Base-by-base conservation (phyloP, 331 rosid species). In the Ulmus americana region DNA sequence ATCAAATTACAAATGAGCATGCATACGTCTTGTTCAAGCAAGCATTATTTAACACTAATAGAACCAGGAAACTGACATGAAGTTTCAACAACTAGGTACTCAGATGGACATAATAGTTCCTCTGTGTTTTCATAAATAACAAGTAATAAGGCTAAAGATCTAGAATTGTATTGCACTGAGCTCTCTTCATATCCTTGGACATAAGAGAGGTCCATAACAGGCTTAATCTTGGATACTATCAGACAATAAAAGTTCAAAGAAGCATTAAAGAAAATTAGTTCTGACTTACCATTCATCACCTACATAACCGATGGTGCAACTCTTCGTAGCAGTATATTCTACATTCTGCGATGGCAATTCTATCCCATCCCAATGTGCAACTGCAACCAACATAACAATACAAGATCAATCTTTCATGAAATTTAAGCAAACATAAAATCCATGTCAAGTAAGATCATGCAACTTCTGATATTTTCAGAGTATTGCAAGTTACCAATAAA, bases 261-360 rank as follows among this genome's bases (percentile, higher is more conserved):
- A 6, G 47, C 58, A 12, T 49, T 10, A 14, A 59, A 56, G 6
- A 45, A 40, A 16, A 39, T 45, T 8, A 60, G 22, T 57, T 70
- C 60, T 41, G 43, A 48, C 97, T 85, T 65, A 92, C 98, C 97
- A 92, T 65, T 87, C 95, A 79, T 92, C 95, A 45, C 83, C 90
- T 6, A 80, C 75, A 55, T 86, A 85, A 72, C 98, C 98, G 8
- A 89, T 92, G 71, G 57, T 68, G 59, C 44, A 40, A 45, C 39
- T 52, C 59, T 71, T 59, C 53, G 45, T 63, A 14, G 16, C 74
- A 67, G 63, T 63, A 46, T 90, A 65, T 56, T 68, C 80, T 60
- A 77, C 45, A 10, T 67, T 58, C 67, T 46, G 64, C 68, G 80
- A 68, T 60, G 88, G 83, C 59, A 81, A 61, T 38, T 80, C 87